Conservation (phyloP, 352 stramenopile species). For the Blastocystis sp. region DNA sequence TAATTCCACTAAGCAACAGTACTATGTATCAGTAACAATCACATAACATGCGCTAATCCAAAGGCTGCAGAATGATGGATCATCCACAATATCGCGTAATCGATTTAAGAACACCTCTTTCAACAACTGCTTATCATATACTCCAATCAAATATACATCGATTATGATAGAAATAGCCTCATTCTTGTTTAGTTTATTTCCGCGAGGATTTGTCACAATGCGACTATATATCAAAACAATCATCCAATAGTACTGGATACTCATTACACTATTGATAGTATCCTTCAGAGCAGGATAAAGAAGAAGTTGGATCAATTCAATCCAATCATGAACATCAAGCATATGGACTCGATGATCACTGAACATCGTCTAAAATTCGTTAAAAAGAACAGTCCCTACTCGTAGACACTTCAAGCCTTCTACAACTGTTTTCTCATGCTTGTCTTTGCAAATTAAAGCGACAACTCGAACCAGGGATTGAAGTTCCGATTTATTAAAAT, state of each 20-base stretch:
- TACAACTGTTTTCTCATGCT: neutral
- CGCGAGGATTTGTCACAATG: neutral
- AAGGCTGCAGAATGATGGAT: neutral
- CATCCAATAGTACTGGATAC: neutral
- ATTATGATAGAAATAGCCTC: neutral
- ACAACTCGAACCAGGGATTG: conserved; percentile 43
- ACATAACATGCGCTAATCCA: neutral
- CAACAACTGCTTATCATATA: neutral
- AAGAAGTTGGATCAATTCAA: neutral
- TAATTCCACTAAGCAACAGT: conserved; percentile 16
- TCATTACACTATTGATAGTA: conserved; percentile 21
- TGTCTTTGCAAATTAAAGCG: conserved; percentile 36
- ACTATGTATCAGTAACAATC: neutral
- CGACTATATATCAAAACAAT: neutral
- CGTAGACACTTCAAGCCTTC: conserved; percentile 50
- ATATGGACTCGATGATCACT: neutral
- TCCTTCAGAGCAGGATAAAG: conserved; percentile 59
- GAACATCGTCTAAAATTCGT: conserved; percentile 38
- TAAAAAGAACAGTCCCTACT: neutral
- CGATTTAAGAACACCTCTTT: conserved; percentile 17
- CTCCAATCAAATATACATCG: neutral
- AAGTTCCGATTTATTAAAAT: conserved; percentile 29
- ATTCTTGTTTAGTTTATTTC: neutral
- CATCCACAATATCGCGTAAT: neutral
- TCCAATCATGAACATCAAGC: conserved; percentile 16